Conservation (phyloP, 2,329 filamentous ascomycete species). For the Fusarium abutilonis region DNA sequence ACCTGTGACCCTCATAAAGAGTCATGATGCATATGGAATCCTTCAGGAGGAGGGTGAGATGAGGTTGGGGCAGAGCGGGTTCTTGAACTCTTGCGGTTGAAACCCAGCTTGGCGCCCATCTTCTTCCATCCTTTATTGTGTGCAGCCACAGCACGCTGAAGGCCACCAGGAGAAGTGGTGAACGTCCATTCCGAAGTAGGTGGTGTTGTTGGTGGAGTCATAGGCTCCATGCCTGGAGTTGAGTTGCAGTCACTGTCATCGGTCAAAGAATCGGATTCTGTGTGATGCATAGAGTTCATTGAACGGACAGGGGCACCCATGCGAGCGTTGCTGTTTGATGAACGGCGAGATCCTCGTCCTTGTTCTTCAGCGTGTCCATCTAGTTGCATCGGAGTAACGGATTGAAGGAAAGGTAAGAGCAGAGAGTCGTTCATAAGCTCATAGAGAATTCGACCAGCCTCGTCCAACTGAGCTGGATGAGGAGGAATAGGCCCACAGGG, state of each 20-base stretch:
- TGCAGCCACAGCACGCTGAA: constrained; percentile 64
- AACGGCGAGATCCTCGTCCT: constrained; percentile 56
- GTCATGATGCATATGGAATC: constrained; percentile 51
- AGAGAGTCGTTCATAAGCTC: constrained; percentile 99
- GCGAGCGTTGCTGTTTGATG: constrained; percentile 47
- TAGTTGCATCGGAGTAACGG: constrained; percentile 55
- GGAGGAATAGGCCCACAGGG: constrained; percentile 69
- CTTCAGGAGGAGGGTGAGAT: constrained; percentile 54
- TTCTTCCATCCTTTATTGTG: constrained; percentile 72
- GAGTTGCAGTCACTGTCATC: constrained; percentile 74
- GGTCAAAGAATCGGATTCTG: constrained; percentile 63
- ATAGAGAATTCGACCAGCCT: constrained; percentile 87
- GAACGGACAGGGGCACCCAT: constrained; percentile 48
- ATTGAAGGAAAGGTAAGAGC: constrained; percentile 88
- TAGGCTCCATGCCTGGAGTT: constrained; percentile 66
- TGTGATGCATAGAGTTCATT: constrained; percentile 58
- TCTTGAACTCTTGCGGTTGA: constrained; percentile 62
- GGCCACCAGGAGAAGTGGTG: constrained; percentile 60
- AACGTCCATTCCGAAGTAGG: constrained; percentile 69
- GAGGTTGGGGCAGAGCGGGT: constrained; percentile 57
- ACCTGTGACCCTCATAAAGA: constrained; percentile 68
- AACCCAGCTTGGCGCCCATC: constrained; percentile 68
- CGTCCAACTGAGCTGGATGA: constrained; percentile 78
- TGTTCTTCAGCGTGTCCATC: constrained; percentile 53
- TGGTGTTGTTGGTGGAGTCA: constrained; percentile 80